Conservation (phyloP, 768 basidiomycete species). For the Cystobasidiopsis lactophilus region DNA sequence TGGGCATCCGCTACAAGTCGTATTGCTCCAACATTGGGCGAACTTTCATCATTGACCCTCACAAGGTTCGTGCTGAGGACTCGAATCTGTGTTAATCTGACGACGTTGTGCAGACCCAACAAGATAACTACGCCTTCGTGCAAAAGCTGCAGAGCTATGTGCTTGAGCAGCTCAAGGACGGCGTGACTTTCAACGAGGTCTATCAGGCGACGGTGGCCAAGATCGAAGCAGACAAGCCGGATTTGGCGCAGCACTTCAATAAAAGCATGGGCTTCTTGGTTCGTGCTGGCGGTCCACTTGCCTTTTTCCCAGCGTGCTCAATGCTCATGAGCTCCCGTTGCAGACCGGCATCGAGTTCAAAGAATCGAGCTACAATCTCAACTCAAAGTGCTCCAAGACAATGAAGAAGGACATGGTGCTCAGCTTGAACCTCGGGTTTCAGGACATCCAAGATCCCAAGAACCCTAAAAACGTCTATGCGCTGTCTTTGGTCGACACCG, state of each 20-base stretch:
- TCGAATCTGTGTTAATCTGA: background rate
- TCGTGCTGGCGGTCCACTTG: conserved; percentile 21
- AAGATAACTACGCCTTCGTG: conserved; percentile 59
- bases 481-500: conserved; percentile 67
- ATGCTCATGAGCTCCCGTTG: background rate
- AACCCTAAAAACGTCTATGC: conserved; percentile 48
- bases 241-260: conserved; percentile 58
- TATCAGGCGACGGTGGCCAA: conserved; percentile 51
- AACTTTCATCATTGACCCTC: conserved; percentile 87
- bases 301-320: background rate
- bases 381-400: conserved; percentile 49
- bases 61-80: conserved; percentile 34
- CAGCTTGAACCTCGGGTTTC: conserved; percentile 64
- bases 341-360: conserved; percentile 93
- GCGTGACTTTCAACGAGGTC: conserved; percentile 51
- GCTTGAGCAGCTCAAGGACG: conserved; percentile 54
- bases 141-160: conserved; percentile 55
- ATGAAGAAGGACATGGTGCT: conserved; percentile 65
- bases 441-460: conserved; percentile 50
- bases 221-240: conserved; percentile 54
- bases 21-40: conserved; percentile 84
- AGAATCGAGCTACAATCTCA: conserved; percentile 62
- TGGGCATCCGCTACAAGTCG: conserved; percentile 76
- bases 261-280: conserved; percentile 84
- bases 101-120: conserved; percentile 47